These are phyloP conservation scores for Dichomitus squalens DNA, from an alignment of 1,284 basidiomycete genomes.

Conservation along the genomic window DNA sequence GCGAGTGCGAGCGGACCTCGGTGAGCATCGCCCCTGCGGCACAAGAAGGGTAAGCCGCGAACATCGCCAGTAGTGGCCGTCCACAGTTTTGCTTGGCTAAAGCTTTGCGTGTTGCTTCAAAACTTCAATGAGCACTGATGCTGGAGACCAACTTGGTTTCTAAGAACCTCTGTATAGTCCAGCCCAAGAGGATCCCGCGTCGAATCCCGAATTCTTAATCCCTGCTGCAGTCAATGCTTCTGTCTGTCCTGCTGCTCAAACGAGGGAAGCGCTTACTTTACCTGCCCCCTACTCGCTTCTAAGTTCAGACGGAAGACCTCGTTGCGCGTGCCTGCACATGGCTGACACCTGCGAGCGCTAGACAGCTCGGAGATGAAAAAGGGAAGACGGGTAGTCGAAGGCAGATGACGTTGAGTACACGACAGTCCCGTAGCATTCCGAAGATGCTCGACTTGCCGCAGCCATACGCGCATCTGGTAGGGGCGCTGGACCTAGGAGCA, in stretches of 20 bases:
- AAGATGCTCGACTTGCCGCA: slow-evolving; percentile 1
- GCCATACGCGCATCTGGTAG: background rate
- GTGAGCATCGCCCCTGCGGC: background rate
- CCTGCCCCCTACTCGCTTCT: background rate
- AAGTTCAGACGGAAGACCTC: background rate
- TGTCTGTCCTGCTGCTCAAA: background rate
- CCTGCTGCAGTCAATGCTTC: background rate
- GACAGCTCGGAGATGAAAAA: slow-evolving; percentile 21
- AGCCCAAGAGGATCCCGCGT: background rate
- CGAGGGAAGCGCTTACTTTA: slow-evolving; percentile 1
- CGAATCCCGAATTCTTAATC: background rate
- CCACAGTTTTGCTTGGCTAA: no score
- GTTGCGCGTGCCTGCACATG: background rate
- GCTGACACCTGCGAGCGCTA: background rate
- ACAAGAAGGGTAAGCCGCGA: no score
- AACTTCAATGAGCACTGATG: no score
- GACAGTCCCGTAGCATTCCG: background rate
- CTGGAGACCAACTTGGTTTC: no score
- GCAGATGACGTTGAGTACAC: slow-evolving; percentile 9
- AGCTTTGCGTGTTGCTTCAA: no score
- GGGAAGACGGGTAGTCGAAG: slow-evolving; percentile 1
- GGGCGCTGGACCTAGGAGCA: background rate
- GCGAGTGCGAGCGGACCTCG: background rate
- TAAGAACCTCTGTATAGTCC: no score
- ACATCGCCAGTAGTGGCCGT: no score